Base-by-base conservation (phyloP, 2,329 filamentous ascomycete species). In the Calonectria pteridis region DNA sequence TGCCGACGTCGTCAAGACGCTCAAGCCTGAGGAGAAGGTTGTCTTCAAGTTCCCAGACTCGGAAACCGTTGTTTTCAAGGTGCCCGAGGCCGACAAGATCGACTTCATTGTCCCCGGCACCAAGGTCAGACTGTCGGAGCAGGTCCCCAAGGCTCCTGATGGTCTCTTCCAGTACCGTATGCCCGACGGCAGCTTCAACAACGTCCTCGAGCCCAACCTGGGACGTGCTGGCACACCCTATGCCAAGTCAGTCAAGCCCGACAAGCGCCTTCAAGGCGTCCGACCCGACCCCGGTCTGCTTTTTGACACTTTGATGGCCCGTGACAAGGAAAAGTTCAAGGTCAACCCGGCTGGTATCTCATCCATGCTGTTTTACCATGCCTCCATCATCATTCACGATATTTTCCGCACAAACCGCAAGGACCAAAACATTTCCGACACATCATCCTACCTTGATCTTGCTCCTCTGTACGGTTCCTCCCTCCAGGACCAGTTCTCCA, bases 361-460 rank as follows among this genome's bases (percentile, higher is more conserved):
- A 0, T 93, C 92, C 77, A 91, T 95, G 84, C 85, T 96, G 16
- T 95, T 94, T 82, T 95, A 95, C 77, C 86, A 94, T 55, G 94
- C 93, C 0, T 91, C 93, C 10, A 93, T 96, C 79, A 83, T 84
- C 65, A 84, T 84, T 16, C 83, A 84, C 35, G 83, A 84, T 23
- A 82, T 84, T 67, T 84, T 84, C 74, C 79, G 82, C 9, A 84
- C 83, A 2, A 91, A 90, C 77, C 90, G 91, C 31, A 85, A 85
- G 7, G 91, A 95, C 81, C 89, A 87, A 78, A 91, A 90, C 69
- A 91, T 89, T 68, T 93, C 91, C 0, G 86, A 91, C 75, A 94
- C 92, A 0, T 95, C 93, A 0, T 95, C 93, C 0, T 95, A 95
- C 76, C 88, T 95, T 28, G 94, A 95, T 79, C 86, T 96, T 1